Base-by-base conservation (phyloP, 768 basidiomycete genomes). In the Lentinula lateritia region DNA sequence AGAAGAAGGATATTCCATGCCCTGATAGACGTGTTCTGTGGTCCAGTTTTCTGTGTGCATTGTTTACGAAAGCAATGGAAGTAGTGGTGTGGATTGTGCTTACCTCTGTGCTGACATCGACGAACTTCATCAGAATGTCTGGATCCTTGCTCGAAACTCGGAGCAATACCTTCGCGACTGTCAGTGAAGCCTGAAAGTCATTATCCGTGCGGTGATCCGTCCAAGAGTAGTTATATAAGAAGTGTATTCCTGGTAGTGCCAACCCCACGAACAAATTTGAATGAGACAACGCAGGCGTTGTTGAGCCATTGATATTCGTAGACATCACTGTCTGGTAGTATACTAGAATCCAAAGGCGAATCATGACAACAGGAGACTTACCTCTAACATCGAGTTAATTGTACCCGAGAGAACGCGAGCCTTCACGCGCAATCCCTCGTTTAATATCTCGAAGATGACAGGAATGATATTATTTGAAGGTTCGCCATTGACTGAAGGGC, bases 1-100 rank as follows among this genome's bases (percentile, higher is more conserved):
- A 90, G 71, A 0, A 80, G 71, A 18, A 92, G 68, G 38, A 88
- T 70, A 67, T 87, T 89, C 90, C 90, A 92, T 2, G 82, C 75
- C 15, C 86, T 82, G 2, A 89, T 73, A 39, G 73, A 72, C 28
- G 79, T 70, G 63, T 72, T 68, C 15, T 64, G 62, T 43, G 70
- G 74, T 10, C 72, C 65, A 7, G 66, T 59, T 72, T 75, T 77
- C 80, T 81, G 39, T 9, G 10, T 20, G 58, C 20, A 41, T 60
- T 42, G 16, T 42, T 54, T 28, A 36, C n/a, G 15, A 43, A 32
- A 12, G 23, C 20, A 16, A 6, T 16, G 58, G 28, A 32, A n/a
- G 16, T 55, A 28, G 7, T 36, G 8, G 20, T 39, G 18, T 42
- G 12, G 2, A 66, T 20, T 54, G 10, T 18, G n/a, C 74, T 45